Evolutionary conservation across 352 stramenopile genomes (phyloP), one percentile per base, ranked within the genome.

Genomic region (Phytophthora foliorum): DNA sequence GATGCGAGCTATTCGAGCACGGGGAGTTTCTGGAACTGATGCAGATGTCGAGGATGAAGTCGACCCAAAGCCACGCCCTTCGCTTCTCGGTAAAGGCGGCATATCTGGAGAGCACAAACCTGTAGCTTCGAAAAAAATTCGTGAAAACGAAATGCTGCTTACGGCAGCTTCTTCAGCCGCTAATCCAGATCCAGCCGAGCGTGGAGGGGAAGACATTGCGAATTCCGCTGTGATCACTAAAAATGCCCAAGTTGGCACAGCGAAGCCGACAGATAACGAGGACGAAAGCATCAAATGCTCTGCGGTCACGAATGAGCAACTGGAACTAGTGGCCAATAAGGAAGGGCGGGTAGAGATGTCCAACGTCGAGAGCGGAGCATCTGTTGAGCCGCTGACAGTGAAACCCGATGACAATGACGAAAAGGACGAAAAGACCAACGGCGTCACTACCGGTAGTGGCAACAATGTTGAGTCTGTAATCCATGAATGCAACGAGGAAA

Each of bases 1-100:
- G 24, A 49, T 60, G 36, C 58, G 53, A 4, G 52, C 19, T 39
- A 31, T 51, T 31, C 54, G 29, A 60, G 56, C 19, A 11, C 45
- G 46, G 41, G 58, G 44, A 4, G 36, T 7, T 31, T 49, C 48
- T 31, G 46, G 55, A 13, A 31, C 16, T 14, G 56, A 72, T 14
- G 51, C 57, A 58, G 50, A 64, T 57, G 34, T 63, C 2, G 62
- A 72, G 21, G 55, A 64, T 32, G 36, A 64, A n/a, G 39, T 25
- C 13, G 42, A 44, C 14, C 21, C 21, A n/a, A 39, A 34, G 44
- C 21, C 10, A 22, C 8, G 32, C 19, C 0, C 16, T 45, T 21
- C 17, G n/a, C 16, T 17, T 46, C 5, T 24, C 17, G 39, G 39
- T 21, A 46, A 46, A 24, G 42, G 29, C 25, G 21, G 16, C 6